A percentile compares a stretch with the other conserved stretches of the same genome.
phyloP scores from a whole-genome alignment of 345 rosid genomes.

The Noccaea bulbosa region DNA sequence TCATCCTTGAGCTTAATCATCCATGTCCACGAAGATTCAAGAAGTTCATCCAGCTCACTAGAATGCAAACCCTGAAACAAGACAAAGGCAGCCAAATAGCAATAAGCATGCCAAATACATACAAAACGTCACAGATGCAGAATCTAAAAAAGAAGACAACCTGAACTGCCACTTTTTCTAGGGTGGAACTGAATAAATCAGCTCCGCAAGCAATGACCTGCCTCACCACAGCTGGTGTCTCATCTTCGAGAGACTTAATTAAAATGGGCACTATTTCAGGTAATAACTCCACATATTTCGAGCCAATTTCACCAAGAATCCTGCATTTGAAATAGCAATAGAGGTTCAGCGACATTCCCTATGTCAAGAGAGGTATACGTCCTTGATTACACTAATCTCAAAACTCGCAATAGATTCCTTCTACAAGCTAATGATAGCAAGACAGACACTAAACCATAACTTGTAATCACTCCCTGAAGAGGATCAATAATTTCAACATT shows the following conservation, averaged over 20 bases:
- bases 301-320: constrained; percentile 82
- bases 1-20: constrained; percentile 87
- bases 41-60: constrained; percentile 64
- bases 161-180: constrained; percentile 69
- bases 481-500: constrained; percentile 1
- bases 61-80: constrained; percentile 69
- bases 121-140: constrained; percentile 9
- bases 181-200: constrained; percentile 65
- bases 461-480: constrained; percentile 27
- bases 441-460: constrained; percentile 5
- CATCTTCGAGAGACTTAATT: constrained; percentile 68
- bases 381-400: not conserved
- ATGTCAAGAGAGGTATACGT: constrained; percentile 11
- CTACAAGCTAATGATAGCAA: constrained; percentile 2
- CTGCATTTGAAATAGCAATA: constrained; percentile 46
- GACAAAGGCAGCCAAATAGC: constrained; percentile 26
- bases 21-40: constrained; percentile 80
- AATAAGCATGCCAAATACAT: constrained; percentile 5
- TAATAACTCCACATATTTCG: constrained; percentile 67
- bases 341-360: constrained; percentile 11
- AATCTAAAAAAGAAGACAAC: constrained; percentile 42
- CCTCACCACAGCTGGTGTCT: constrained; percentile 84
- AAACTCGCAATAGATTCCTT: not conserved
- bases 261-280: constrained; percentile 81
- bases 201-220: constrained; percentile 76